Evolutionary conservation across 2,329 filamentous ascomycete species (phyloP).

Genomic region (Stagonosporopsis cucurbitacearum): DNA sequence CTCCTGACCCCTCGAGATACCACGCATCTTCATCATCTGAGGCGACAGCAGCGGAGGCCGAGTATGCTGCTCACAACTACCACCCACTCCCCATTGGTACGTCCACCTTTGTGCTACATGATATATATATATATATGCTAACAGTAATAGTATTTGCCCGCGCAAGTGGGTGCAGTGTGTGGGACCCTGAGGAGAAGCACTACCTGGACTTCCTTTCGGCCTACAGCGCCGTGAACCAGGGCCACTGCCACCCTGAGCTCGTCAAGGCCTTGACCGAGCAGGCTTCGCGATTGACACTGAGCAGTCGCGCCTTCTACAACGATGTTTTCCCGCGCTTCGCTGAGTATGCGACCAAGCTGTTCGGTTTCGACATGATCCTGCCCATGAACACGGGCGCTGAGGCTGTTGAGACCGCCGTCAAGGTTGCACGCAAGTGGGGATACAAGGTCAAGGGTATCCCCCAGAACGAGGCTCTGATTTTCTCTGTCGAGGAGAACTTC

Average conservation of each 20-base stretch:
- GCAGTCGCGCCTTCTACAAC: conserved; percentile 95
- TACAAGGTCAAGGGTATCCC: conserved; percentile 95
- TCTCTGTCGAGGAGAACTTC: conserved; percentile 90
- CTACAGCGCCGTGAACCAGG: conserved; percentile 97
- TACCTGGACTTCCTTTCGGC: conserved; percentile 98
- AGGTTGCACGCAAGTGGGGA: conserved; percentile 96
- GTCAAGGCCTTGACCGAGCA: conserved; percentile 90
- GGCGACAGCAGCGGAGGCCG: conserved; percentile 81
- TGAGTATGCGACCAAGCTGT: conserved; percentile 85
- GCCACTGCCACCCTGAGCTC: conserved; percentile 95
- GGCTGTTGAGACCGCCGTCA: conserved; percentile 93
- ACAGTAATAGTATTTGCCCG: conserved; percentile 68
- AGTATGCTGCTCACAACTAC: conserved; percentile 97
- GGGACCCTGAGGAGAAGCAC: conserved; percentile 91
- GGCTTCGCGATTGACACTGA: conserved; percentile 86
- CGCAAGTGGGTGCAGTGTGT: conserved; percentile 85
- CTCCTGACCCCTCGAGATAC: conserved; percentile 56
- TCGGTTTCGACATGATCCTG: conserved; percentile 96
- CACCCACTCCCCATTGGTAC: conserved; percentile 85
- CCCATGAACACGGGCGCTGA: conserved; percentile 99
- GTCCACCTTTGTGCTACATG: not conserved
- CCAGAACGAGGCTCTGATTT: conserved; percentile 80
- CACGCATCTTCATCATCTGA: conserved; percentile 79
- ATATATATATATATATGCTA: conserved; percentile 2
- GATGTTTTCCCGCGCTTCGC: conserved; percentile 97